These are phyloP conservation scores for Ailanthus altissimus DNA, from an alignment of 345 rosid genomes.

Conservation along the genomic window DNA sequence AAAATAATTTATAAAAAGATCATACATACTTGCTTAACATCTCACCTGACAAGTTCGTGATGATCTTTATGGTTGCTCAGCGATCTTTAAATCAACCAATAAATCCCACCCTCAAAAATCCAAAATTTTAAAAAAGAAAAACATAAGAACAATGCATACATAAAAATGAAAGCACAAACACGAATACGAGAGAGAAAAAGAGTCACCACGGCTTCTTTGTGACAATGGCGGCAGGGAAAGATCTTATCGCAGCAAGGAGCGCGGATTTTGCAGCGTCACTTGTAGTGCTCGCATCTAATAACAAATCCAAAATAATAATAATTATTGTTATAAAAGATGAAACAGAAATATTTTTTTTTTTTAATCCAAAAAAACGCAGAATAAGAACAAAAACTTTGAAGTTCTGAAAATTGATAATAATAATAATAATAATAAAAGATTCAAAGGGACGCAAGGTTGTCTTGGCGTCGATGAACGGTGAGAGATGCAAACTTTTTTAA, in stretches of 20 bases:
- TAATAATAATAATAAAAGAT: no score
- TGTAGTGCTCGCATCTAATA: constrained; percentile 69
- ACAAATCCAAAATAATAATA: not conserved
- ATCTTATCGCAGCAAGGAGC: constrained; percentile 77
- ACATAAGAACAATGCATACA: not conserved
- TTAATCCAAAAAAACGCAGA: no score
- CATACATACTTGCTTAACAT: constrained; percentile 53
- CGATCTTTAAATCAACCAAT: constrained; percentile 44
- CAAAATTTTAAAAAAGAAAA: not conserved
- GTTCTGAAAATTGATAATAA: no score
- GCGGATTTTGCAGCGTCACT: constrained; percentile 70
- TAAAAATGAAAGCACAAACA: no score
- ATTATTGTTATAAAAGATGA: not conserved
- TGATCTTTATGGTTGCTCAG: constrained; percentile 55
- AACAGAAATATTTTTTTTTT: not conserved
- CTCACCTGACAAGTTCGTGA: constrained; percentile 66
- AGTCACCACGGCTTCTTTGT: constrained; percentile 65
- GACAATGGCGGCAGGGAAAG: constrained; percentile 83
- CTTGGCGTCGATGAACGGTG: no score
- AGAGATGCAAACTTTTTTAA: no score
- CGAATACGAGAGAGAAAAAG: not conserved
- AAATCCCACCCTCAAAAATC: not conserved
- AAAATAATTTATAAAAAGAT: not conserved
- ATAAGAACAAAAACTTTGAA: no score
- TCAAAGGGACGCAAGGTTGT: no score